Conservation (phyloP, 2,329 filamentous ascomycete species). For the Fonsecaea multimorphosa region DNA sequence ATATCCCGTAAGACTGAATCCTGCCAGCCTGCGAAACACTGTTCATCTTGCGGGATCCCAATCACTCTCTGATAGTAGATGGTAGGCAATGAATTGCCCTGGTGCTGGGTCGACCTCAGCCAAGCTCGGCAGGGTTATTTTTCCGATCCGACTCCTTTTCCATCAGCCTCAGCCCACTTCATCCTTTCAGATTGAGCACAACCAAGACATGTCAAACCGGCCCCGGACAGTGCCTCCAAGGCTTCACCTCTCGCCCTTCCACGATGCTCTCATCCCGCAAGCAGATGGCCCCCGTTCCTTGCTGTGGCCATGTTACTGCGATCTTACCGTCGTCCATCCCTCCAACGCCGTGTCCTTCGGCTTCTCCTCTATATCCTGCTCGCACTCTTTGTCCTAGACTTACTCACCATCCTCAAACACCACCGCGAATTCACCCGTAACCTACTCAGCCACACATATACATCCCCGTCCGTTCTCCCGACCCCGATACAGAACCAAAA, state of each 20-base stretch:
- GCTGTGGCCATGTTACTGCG: constrained; percentile 32
- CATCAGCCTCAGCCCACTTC: neutral
- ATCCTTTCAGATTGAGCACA: neutral
- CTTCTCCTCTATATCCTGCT: constrained; percentile 23
- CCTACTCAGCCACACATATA: constrained; percentile 33
- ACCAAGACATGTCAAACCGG: constrained; percentile 19
- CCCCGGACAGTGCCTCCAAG: neutral
- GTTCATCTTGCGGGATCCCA: too few relatives aligned
- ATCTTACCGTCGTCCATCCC: constrained; percentile 32
- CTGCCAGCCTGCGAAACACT: too few relatives aligned
- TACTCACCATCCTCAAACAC: constrained; percentile 37
- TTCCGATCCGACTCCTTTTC: neutral
- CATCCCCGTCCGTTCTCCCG: constrained; percentile 33
- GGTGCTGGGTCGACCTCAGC: neutral
- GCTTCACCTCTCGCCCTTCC: neutral
- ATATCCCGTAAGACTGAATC: too few relatives aligned
- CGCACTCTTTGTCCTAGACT: constrained; percentile 34
- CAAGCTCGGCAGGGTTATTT: neutral
- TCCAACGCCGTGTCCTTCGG: constrained; percentile 26
- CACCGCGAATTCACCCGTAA: constrained; percentile 36
- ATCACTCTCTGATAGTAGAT: too few relatives aligned
- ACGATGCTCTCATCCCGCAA: constrained; percentile 11
- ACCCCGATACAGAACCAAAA: constrained; percentile 36
- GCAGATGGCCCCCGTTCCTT: constrained; percentile 22
- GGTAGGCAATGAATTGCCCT: too few relatives aligned